A percentile compares a stretch with the other conserved stretches of the same genome.
Conservation (phyloP, 2,329 filamentous ascomycete genomes). For the Sclerotinia subarctica region DNA sequence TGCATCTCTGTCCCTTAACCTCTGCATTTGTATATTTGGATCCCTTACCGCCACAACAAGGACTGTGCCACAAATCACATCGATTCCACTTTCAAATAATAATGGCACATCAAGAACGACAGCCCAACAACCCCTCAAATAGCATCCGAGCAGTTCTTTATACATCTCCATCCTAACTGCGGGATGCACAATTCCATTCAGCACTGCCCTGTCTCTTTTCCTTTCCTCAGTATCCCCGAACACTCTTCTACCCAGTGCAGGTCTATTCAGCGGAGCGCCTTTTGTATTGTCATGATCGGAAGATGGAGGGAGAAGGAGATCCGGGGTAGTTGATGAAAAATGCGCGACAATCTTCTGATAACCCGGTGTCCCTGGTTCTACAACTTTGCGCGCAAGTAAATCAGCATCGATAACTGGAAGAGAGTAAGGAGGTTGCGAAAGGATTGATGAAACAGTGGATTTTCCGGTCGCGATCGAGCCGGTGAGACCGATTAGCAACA, state of each 20-base stretch:
- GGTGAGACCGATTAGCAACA: constrained; percentile 94
- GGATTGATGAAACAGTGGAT: constrained; percentile 85
- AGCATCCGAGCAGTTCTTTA: constrained; percentile 66
- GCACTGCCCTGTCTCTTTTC: constrained; percentile 66
- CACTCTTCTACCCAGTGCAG: constrained; percentile 77
- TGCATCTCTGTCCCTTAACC: constrained; percentile 70
- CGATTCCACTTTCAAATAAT: constrained; percentile 84
- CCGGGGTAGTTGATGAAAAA: constrained; percentile 79
- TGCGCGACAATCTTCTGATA: constrained; percentile 79
- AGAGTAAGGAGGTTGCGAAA: constrained; percentile 75
- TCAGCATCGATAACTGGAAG: constrained; percentile 94
- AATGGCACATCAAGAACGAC: constrained; percentile 90
- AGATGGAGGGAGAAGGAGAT: constrained; percentile 67
- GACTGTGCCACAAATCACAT: constrained; percentile 79
- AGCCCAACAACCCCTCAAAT: constrained; percentile 76
- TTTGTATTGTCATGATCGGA: constrained; percentile 55
- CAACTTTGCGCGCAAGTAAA: constrained; percentile 84
- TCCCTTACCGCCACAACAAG: constrained; percentile 84
- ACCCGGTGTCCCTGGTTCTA: constrained; percentile 83
- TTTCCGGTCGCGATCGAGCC: constrained; percentile 98
- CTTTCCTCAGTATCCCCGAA: constrained; percentile 76
- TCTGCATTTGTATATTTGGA: constrained; percentile 74
- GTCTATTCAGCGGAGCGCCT: constrained; percentile 76
- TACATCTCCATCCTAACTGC: constrained; percentile 83
- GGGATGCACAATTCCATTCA: constrained; percentile 92